Evolutionary conservation across 306 rosid genomes (phyloP).

Genomic region (Ceratonia siliqua): DNA sequence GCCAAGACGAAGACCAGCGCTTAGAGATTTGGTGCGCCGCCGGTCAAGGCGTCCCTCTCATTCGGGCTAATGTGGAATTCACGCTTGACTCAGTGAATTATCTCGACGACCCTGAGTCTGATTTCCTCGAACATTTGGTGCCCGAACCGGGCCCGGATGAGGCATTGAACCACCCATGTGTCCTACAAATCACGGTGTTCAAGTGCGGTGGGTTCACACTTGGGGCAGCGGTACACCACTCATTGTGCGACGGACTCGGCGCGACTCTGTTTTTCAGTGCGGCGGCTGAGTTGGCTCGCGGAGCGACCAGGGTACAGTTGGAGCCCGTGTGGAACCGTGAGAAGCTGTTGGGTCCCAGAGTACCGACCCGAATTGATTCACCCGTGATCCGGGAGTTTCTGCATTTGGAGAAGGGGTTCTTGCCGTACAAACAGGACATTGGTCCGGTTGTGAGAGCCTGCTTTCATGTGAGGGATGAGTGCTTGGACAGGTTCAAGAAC

Average conservation of each 20-base stretch:
- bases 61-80: conserved; percentile 51
- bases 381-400: conserved; percentile 50
- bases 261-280: conserved; percentile 68
- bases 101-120: conserved; percentile 54
- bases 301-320: conserved; percentile 35
- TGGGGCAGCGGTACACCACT: conserved; percentile 72
- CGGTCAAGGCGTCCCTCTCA: conserved; percentile 62
- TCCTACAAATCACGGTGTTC: conserved; percentile 68
- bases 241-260: conserved; percentile 79
- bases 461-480: conserved; percentile 60
- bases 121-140: conserved; percentile 57
- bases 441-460: conserved; percentile 51
- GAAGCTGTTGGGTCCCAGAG: conserved; percentile 52
- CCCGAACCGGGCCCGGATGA: conserved; percentile 59
- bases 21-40: conserved; percentile 58
- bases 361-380: conserved; percentile 48
- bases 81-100: conserved; percentile 56
- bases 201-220: conserved; percentile 78
- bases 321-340: conserved; percentile 66
- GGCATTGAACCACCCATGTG: conserved; percentile 57
- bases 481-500: conserved; percentile 52
- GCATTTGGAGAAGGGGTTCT: conserved; percentile 46
- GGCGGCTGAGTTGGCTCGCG: conserved; percentile 81
- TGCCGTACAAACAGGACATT: conserved; percentile 46
- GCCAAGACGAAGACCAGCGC: conserved; percentile 33